These are phyloP conservation scores for Fusarium beomiforme DNA, from an alignment of 2,329 filamentous ascomycete genomes.

Conservation along the genomic window DNA sequence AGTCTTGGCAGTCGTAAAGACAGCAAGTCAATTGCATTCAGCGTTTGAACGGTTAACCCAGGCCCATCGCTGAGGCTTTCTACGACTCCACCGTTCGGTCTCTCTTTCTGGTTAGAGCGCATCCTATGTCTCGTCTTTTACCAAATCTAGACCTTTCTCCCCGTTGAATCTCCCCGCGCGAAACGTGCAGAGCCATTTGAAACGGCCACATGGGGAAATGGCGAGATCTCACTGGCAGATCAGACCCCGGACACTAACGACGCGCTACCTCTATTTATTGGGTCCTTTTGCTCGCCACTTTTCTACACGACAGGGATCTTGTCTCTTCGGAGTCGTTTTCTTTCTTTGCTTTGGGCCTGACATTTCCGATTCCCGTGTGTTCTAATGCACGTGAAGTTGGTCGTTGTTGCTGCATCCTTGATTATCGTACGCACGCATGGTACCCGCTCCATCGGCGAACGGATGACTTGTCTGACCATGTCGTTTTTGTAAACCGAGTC, in stretches of 20 bases:
- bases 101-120: conserved; percentile 20
- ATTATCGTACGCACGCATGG: not conserved
- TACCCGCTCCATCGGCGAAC: not conserved
- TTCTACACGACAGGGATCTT: not conserved
- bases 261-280: not conserved
- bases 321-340: not conserved
- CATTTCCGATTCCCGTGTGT: not conserved
- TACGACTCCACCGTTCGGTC: conserved; percentile 27
- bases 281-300: not conserved
- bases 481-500: conserved; percentile 8
- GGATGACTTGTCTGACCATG: not conserved
- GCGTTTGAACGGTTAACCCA: not conserved
- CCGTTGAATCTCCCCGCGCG: conserved; percentile 7
- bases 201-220: conserved; percentile 35
- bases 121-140: not conserved
- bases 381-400: conserved; percentile 2
- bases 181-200: conserved; percentile 14
- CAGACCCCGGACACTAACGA: not conserved
- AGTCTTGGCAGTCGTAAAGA: not conserved
- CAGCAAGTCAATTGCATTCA: not conserved
- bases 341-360: not conserved
- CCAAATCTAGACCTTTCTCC: conserved; percentile 9
- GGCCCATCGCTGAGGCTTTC: not conserved
- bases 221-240: conserved; percentile 24
- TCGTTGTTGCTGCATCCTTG: not conserved